phyloP scores from a whole-genome alignment of 805 yeast genomes.

The Starmerella khaoyaiensis region DNA sequence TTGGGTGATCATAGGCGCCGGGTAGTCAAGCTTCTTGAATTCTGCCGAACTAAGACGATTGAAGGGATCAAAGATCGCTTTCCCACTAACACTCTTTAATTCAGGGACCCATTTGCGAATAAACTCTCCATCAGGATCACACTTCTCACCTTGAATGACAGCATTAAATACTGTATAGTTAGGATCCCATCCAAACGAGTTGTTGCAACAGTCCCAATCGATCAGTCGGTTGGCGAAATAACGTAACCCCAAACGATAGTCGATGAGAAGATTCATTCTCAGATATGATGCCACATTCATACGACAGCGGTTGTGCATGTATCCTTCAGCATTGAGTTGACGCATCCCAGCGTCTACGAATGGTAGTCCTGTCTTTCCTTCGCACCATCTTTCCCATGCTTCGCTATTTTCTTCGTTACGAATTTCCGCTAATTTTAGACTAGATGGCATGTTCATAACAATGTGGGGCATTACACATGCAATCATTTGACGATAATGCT shows the following conservation, averaged over 20 bases:
- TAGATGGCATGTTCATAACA: slow-evolving; percentile 39
- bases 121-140: slow-evolving; percentile 37
- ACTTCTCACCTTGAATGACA: slow-evolving; percentile 37
- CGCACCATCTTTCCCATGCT: slow-evolving; percentile 38
- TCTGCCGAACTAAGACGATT: slow-evolving; percentile 13
- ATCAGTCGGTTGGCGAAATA: slow-evolving; percentile 38
- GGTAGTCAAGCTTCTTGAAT: slow-evolving; percentile 17
- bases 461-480: slow-evolving; percentile 39
- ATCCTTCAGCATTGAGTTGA: slow-evolving; percentile 39
- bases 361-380: slow-evolving; percentile 44
- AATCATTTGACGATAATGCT: slow-evolving; percentile 39
- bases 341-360: slow-evolving; percentile 49
- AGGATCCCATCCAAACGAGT: slow-evolving; percentile 52
- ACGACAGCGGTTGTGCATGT: slow-evolving; percentile 41
- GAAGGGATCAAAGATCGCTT: slow-evolving; percentile 31
- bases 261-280: slow-evolving; percentile 38
- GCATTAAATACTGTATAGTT: slow-evolving; percentile 46
- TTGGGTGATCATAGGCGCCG: slow-evolving; percentile 13
- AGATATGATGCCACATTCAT: slow-evolving; percentile 44
- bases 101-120: slow-evolving; percentile 42
- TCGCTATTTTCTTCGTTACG: slow-evolving; percentile 35
- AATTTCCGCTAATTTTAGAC: slow-evolving; percentile 31
- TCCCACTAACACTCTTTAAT: slow-evolving; percentile 26
- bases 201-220: slow-evolving; percentile 43
- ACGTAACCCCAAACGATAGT: slow-evolving; percentile 44